A percentile compares a stretch with the other conserved stretches of the same genome.
Conservation (phyloP, 345 rosid species). For the Hevea brasiliensis region DNA sequence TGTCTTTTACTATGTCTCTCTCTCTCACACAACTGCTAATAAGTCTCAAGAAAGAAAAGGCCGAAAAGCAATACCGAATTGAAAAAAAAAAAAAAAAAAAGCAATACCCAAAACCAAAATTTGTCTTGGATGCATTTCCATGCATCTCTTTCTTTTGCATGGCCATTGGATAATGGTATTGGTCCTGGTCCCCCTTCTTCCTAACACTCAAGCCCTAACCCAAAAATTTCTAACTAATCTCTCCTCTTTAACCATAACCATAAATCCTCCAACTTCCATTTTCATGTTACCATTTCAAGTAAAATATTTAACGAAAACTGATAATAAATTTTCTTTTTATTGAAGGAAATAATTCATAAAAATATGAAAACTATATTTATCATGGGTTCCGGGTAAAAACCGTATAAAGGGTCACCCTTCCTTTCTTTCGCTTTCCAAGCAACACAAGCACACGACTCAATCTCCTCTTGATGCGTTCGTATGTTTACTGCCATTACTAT, state of each 20-base stretch:
- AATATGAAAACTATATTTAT: not conserved
- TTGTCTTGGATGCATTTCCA: constrained; percentile 41
- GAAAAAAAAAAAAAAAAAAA: constrained; percentile 33
- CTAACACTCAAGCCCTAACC: not conserved
- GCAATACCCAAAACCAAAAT: constrained; percentile 25
- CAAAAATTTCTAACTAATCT: constrained; percentile 23
- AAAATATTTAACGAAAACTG: not conserved
- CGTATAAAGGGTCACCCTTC: constrained; percentile 10
- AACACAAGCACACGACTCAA: constrained; percentile 23
- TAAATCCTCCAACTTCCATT: constrained; percentile 35
- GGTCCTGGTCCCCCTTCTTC: constrained; percentile 28
- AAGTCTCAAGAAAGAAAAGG: not conserved
- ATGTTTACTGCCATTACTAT: constrained; percentile 41
- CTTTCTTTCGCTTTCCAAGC: constrained; percentile 48
- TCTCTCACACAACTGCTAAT: not conserved
- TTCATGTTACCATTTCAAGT: constrained; percentile 14
- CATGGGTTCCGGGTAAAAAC: not conserved
- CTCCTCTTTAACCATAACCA: constrained; percentile 11
- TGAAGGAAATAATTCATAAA: not conserved
- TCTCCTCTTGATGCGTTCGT: constrained; percentile 24
- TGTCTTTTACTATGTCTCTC: constrained; percentile 21
- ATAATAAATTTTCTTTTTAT: not conserved
- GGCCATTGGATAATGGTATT: constrained; percentile 22
- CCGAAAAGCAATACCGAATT: constrained; percentile 5
- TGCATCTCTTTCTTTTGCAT: constrained; percentile 27